phyloP scores from a whole-genome alignment of 108 stramenopile species.

The Licmophora abbreviata region DNA sequence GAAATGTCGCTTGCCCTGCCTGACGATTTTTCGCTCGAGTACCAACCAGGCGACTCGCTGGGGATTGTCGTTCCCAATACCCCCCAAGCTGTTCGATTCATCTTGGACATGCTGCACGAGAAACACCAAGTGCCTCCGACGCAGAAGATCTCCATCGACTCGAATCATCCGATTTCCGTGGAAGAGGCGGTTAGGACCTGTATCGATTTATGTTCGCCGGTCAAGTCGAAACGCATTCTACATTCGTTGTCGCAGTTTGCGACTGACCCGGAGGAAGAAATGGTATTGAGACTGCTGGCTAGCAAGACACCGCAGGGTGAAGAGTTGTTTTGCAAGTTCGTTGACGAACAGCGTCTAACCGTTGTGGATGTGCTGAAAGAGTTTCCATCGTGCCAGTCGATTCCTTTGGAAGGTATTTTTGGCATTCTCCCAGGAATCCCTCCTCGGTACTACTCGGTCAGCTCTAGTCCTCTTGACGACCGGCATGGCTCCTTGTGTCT shows the following conservation, averaged over 20 bases:
- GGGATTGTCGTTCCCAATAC: constrained; percentile 75
- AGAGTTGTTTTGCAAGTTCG: constrained; percentile 33
- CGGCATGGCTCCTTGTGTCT: constrained; percentile 16
- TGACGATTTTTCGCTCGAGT: constrained; percentile 74
- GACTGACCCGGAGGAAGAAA: constrained; percentile 37
- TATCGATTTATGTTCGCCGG: constrained; percentile 67
- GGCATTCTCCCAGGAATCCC: constrained; percentile 62
- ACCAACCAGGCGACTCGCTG: constrained; percentile 87
- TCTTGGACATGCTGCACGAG: constrained; percentile 42
- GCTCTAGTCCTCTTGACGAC: constrained; percentile 77
- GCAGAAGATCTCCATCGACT: constrained; percentile 58
- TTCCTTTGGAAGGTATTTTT: constrained; percentile 63
- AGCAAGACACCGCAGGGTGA: constrained; percentile 25
- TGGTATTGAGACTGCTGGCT: constrained; percentile 45
- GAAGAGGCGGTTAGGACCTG: constrained; percentile 39
- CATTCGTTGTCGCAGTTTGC: constrained; percentile 53
- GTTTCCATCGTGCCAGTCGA: constrained; percentile 78
- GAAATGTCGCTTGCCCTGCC: constrained; percentile 69
- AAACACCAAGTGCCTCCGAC: constrained; percentile 45
- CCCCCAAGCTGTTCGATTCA: constrained; percentile 36
- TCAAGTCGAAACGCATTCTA: constrained; percentile 62
- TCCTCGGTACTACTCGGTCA: constrained; percentile 90
- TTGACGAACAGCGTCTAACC: constrained; percentile 66
- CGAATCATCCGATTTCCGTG: constrained; percentile 40
- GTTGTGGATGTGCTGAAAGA: constrained; percentile 75